Base-by-base conservation (phyloP, 2,329 filamentous ascomycete species). In the Orbilia blumenaviensis region DNA sequence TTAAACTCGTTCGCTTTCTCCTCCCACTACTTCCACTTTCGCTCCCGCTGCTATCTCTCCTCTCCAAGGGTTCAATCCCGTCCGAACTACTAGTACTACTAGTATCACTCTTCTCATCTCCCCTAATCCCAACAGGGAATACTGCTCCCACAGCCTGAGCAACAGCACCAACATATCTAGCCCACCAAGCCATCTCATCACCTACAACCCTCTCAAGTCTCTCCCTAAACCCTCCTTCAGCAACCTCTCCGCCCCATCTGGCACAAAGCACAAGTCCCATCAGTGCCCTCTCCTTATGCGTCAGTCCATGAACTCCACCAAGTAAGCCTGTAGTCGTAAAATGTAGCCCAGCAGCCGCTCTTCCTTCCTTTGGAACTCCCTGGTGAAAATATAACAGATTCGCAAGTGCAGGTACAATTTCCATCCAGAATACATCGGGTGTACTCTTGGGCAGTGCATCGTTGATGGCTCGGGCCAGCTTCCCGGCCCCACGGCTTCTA, bases 241-340 rank as follows among this genome's bases (percentile, higher is more conserved):
- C 86, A 1, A 91, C 84, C 44, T 87, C 86, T 1, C 88, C 89
- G 16, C 89, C 91, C 89, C 92, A 96, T 78, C 93, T 86, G 50
- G 91, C 89, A 79, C 89, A 93, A 0, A 92, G 85, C 0, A 90
- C 86, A 2, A 96, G 84, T 0, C 89, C 92, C 2, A 97, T 84
- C 1, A 92, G 82, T 0, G 91, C 90, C 10, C 93, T 88, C 60
- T 89, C 86, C 48, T 89, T 82, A 81, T 97, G 93, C 0, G 89
- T 89, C 25, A 96, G 83, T 0, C 92, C 92, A 41, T 94, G 92
- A 0, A 87, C 86, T 12, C 88, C 86, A 0, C 89, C 87, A 56
- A 94, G 85, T 36, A 91, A 84, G 0, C 92, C 89, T 0, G 87
- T 88, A 4, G 92, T 88, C 1, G 91, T 91, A 76, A 88, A 85